Evolutionary conservation across 2,329 filamentous ascomycete species (phyloP).

Genomic region (Fusarium ambrosium): DNA sequence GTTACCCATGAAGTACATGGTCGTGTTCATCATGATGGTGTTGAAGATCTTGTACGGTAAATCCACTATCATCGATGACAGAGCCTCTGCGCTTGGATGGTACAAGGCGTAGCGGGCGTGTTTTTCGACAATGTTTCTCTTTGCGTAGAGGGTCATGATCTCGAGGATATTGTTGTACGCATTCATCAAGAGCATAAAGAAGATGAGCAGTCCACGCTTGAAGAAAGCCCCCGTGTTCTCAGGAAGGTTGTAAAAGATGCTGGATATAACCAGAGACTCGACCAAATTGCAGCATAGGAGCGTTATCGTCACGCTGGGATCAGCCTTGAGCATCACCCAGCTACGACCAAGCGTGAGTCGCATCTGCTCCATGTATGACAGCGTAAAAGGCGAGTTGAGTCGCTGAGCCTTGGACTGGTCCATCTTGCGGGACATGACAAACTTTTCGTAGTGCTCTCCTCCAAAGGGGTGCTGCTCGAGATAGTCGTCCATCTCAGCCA

Average conservation of each 20-base stretch:
- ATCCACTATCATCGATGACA: conserved; percentile 41
- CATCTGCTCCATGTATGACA: conserved; percentile 41
- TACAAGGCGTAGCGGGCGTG: conserved; percentile 52
- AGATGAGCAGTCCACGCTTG: conserved; percentile 29
- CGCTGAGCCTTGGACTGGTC: conserved; percentile 45
- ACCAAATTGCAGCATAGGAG: conserved; percentile 39
- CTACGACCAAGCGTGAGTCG: conserved; percentile 34
- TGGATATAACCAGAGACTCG: conserved; percentile 39
- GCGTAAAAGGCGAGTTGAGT: conserved; percentile 32
- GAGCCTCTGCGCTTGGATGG: conserved; percentile 49
- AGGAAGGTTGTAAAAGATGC: conserved; percentile 40
- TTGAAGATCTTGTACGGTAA: conserved; percentile 45
- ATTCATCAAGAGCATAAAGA: conserved; percentile 42
- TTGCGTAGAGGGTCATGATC: conserved; percentile 47
- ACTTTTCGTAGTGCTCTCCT: conserved; percentile 45
- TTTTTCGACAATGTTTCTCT: conserved; percentile 52
- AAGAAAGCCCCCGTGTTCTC: conserved; percentile 22
- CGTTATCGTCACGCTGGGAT: conserved; percentile 36
- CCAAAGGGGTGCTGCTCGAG: conserved; percentile 41
- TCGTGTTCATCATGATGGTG: conserved; percentile 54
- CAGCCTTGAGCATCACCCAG: conserved; percentile 42
- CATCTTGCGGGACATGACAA: conserved; percentile 38
- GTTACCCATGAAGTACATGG: conserved; percentile 77
- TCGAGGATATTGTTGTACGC: conserved; percentile 44
- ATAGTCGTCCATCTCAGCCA: conserved; percentile 51